These are phyloP conservation scores for Podospora comata DNA, from an alignment of 495 filamentous ascomycete genomes.

Conservation along the genomic window DNA sequence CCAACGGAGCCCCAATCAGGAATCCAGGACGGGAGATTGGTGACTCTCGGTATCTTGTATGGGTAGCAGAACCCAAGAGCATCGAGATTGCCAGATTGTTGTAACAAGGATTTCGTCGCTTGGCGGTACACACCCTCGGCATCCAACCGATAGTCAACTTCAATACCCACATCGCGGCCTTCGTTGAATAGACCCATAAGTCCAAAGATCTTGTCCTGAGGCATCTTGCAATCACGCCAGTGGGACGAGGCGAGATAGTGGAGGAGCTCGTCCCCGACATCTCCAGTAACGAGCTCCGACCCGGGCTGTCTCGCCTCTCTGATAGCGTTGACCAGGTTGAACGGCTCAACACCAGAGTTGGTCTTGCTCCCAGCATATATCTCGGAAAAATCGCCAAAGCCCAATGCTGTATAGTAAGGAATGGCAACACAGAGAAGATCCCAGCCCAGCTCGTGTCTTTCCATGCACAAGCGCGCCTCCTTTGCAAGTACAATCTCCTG, in stretches of 20 bases:
- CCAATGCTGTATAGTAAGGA: constrained; percentile 5
- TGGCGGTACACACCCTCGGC: constrained; percentile 9
- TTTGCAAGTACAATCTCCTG: constrained; percentile 22
- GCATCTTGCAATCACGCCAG: constrained; percentile 25
- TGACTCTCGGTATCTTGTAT: not conserved
- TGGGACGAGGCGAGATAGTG: constrained; percentile 7
- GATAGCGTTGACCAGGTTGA: constrained; percentile 7
- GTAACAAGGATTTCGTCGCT: constrained; percentile 7
- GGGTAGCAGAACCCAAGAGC: constrained; percentile 12
- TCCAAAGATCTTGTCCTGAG: constrained; percentile 34
- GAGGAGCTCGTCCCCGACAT: constrained; percentile 11
- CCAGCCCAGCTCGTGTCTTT: constrained; percentile 5
- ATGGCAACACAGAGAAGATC: constrained; percentile 12
- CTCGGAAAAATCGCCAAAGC: not conserved
- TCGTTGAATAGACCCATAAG: constrained; percentile 27
- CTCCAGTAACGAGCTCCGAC: not conserved
- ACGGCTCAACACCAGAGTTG: not conserved
- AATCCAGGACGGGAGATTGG: constrained; percentile 17
- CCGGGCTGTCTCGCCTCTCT: not conserved
- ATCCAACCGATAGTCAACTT: constrained; percentile 8
- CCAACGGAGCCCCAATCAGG: constrained; percentile 12
- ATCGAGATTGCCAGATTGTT: constrained; percentile 11
- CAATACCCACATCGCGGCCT: constrained; percentile 6
- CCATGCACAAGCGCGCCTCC: not conserved
- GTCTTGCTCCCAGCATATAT: not conserved